A percentile compares a stretch with the other conserved stretches of the same genome.
These are phyloP conservation scores for Fomes fomentarius DNA, from an alignment of 1,284 basidiomycete species.

Conservation along the genomic window DNA sequence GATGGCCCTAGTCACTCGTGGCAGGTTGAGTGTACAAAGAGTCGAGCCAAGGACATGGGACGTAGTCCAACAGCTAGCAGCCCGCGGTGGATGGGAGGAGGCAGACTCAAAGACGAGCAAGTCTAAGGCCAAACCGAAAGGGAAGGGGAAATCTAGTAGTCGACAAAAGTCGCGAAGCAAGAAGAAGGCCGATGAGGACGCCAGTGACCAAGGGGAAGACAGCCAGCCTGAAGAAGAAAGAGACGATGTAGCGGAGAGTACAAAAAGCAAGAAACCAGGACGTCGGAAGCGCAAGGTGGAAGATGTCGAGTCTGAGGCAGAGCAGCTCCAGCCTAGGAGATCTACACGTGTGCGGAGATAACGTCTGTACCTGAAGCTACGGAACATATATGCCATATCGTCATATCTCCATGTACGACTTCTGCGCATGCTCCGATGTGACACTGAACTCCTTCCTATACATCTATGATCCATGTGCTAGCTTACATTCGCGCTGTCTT, in stretches of 20 bases:
- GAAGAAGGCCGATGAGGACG: slow-evolving; percentile 7
- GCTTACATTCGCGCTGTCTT: slow-evolving; percentile 13
- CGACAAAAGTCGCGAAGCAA: not conserved
- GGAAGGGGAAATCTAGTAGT: slow-evolving; percentile 1
- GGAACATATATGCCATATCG: not conserved
- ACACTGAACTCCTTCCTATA: not conserved
- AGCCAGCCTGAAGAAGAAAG: not conserved
- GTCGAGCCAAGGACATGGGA: slow-evolving; percentile 75
- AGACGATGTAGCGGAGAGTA: not conserved
- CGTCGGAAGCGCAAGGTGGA: slow-evolving; percentile 26
- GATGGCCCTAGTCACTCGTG: slow-evolving; percentile 86
- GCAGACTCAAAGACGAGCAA: not conserved
- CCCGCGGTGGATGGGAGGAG: slow-evolving; percentile 73
- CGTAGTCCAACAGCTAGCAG: slow-evolving; percentile 67
- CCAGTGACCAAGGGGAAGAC: slow-evolving; percentile 6
- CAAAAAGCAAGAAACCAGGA: not conserved
- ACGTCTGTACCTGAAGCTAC: not conserved
- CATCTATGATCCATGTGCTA: slow-evolving; percentile 1
- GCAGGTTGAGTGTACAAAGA: slow-evolving; percentile 87
- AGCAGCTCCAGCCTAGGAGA: slow-evolving; percentile 7
- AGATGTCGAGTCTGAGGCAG: slow-evolving; percentile 7
- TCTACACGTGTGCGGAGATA: slow-evolving; percentile 26
- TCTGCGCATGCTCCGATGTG: not conserved
- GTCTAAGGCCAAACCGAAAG: slow-evolving; percentile 9
- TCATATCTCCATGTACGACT: not conserved